Evolutionary conservation across 225 moss, liverwort and hornwort genomes (phyloP), one percentile per base, ranked within the genome.

Genomic region (Marchantia paleacea): DNA sequence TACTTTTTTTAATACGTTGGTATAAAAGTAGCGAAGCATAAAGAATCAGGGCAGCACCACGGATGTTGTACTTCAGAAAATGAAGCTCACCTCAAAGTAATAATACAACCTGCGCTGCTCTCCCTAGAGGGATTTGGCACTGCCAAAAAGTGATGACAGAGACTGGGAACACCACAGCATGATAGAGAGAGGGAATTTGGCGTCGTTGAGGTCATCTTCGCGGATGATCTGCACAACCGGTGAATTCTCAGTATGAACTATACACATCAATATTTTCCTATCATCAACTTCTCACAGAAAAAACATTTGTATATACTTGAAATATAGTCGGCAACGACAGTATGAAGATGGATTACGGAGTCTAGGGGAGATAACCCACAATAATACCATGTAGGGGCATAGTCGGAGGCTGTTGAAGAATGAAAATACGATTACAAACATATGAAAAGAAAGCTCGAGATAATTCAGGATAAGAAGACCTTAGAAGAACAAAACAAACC

Each of bases 141-240:
- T 69, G 6, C 69, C 69, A 47, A 69, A 69, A 47, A 69, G 69
- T 39, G 69, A 69, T 47, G 69, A 69, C 69, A 69, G 30, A 69
- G 69, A 18, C 19, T 69, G 69, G 16, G 69, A 69, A 20, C 69
- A 69, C 69, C 69, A 69, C 31, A 69, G 39, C 69, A 69, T 69
- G 1, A 69, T 47, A 6, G 69, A 69, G 18, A 69, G 31, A 7
- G 69, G 69, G 14, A 69, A 69, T 39, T 16, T 31, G 31, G 39
- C 31, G 30, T 31, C 69, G 39, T 20, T 69, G 16, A 10, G 6
- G 15, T 69, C 69, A 13, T 69, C 69, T 31, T 47, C 39, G 7
- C 39, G 31, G 16, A 7, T 31, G 31, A 14, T 47, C 69, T 69
- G 69, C 31, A 18, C 16, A 69, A 47, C 16, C 39, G 13, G 9